Conservation (phyloP, 2,329 filamentous ascomycete genomes). For the Zymoseptoria brevis region DNA sequence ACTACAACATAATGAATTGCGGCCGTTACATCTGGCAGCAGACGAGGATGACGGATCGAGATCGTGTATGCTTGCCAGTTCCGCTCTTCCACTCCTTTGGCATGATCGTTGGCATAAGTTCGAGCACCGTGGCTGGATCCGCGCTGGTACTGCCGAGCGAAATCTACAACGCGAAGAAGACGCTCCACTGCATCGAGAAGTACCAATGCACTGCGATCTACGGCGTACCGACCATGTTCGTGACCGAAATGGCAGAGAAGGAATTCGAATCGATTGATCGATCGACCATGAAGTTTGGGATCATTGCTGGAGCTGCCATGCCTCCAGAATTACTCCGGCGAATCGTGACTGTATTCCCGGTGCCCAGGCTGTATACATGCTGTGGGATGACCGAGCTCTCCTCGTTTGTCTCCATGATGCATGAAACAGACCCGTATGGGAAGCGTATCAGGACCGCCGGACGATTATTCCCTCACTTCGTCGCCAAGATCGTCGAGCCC, state of each 20-base stretch:
- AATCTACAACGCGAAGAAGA: conserved; percentile 45
- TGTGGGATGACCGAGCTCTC: conserved; percentile 57
- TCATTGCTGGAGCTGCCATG: conserved; percentile 67
- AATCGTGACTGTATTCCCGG: conserved; percentile 59
- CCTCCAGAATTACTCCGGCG: conserved; percentile 67
- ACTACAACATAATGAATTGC: conserved; percentile 26
- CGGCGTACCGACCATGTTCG: conserved; percentile 80
- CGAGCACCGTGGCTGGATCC: conserved; percentile 41
- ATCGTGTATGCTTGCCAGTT: conserved; percentile 71
- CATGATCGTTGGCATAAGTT: conserved; percentile 46
- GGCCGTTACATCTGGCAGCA: conserved; percentile 24
- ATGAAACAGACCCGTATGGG: conserved; percentile 51
- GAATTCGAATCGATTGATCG: conserved; percentile 18
- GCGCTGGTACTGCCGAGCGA: conserved; percentile 71
- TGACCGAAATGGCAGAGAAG: conserved; percentile 40
- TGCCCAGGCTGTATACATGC: conserved; percentile 57
- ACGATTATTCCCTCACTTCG: conserved; percentile 62
- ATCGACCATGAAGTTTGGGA: conserved; percentile 39
- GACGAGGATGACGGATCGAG: conserved; percentile 37
- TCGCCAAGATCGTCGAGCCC: conserved; percentile 68
- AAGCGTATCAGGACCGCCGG: conserved; percentile 64
- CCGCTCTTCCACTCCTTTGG: conserved; percentile 84
- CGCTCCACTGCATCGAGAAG: conserved; percentile 37
- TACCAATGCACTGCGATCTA: conserved; percentile 60
- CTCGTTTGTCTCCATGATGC: conserved; percentile 25